Base-by-base conservation (phyloP, 164 flowering plant species). In the Liquidambar formosana region DNA sequence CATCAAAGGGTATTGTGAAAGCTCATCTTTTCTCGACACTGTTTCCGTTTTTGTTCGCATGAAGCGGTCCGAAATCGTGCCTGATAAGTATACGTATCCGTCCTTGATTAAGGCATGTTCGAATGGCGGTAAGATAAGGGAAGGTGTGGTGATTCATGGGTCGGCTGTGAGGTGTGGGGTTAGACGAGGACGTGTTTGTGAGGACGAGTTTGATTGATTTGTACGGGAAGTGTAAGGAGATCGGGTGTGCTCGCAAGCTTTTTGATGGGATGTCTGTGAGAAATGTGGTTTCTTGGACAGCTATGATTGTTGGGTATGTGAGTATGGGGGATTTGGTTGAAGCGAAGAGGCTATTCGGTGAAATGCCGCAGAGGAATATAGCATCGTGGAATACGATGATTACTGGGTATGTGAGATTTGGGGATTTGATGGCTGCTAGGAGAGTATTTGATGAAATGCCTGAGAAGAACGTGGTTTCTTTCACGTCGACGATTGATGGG, bases 241-340 rank as follows among this genome's bases (percentile, higher is more conserved):
- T 82, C 61, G 64, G n/a, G 19, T 64, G 61, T 60, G 91, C 90
- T 2, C 76, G 82, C 12, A 84, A 80, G 68, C 70, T 86, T 67
- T 90, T 90, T 74, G 93, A 85, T 73, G 82, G 58, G 72, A 84
- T 90, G 89, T 6, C 57, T 47, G 80, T 68, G 52, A 84, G 65
- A 60, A 88, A 78, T 81, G 91, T 69, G 63, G 86, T 82, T 45
- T 77, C 91, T 33, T 90, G 91, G 91, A 90, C 91, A 8, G 81
- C 88, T 51, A 80, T 88, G 88, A 64, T 90, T 73, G 83, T 68
- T n/a, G 89, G 85, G 73, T 83, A 78, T 79, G 52, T 70, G 13
- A 63, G 59, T 74, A 53, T 53, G 23, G 89, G 86, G 21, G 82
- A 84, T 71, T 62, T 88, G 33, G 76, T 2, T 4, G 64, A 63